Base-by-base conservation (phyloP, 768 basidiomycete genomes). In the Naganishia antarctica region DNA sequence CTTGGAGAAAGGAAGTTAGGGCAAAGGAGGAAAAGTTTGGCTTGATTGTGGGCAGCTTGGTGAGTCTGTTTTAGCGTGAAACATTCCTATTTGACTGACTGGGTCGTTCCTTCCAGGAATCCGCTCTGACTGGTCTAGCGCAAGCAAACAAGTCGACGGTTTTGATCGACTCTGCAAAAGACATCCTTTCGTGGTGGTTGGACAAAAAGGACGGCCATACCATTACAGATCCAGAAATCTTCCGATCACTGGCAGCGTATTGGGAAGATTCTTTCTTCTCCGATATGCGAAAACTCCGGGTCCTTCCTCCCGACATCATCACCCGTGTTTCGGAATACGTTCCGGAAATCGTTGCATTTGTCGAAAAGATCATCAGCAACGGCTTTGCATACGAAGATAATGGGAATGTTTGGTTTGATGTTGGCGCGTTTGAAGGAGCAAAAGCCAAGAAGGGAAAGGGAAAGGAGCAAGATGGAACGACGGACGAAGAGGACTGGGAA, bases 261-360 rank as follows among this genome's bases (percentile, higher is more conserved):
- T 97, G 92, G 92, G 96, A 98, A 78, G 80, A 79, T 32, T 83
- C 85, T 61, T 99, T 92, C 80, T 91, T 94, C 80, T 80, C 85
- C 31, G 92, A 97, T 72, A 99, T 99, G 96, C 79, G 81, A 16
- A 84, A 87, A n/a, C 83, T 99, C 18, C 84, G 84, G 67, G 88
- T 98, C 43, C 85, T 87, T 64, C 85, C 87, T 23, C 92, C 96
- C 18, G 91, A 94, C 75, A 90, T 85, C 4, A 78, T 97, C 60
- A 98, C 96, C 0, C 86, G 94, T 44, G 96, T 98, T 5, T 93
- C 93, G 1, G 96, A 98, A 78, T 99, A 91, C 77, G 87, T 99
- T 8, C 90, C 92, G 3, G 93, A 98, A 79, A 90, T 97, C 68
- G 90, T 92, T 53, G 78, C 83, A 4, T 99, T 92, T 75, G 88